These are phyloP conservation scores for Paecilomyces variotii DNA, from an alignment of 2,329 filamentous ascomycete genomes.

Conservation along the genomic window DNA sequence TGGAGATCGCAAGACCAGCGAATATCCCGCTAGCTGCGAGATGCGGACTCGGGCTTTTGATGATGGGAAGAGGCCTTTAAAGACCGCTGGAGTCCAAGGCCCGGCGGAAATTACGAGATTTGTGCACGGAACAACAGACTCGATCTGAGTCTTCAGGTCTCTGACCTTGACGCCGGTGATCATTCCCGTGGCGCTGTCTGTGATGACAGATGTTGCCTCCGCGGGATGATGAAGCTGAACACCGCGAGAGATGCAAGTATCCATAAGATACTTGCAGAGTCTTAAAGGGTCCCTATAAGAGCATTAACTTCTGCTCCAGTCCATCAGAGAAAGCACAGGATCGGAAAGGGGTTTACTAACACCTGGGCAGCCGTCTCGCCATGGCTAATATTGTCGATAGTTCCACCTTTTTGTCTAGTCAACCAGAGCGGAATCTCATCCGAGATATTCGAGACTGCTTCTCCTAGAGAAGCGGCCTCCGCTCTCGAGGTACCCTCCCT, in stretches of 20 bases:
- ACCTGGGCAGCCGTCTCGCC: conserved; percentile 57
- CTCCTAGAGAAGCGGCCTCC: conserved; percentile 38
- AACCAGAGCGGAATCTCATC: conserved; percentile 50
- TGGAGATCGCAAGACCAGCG: conserved; percentile 57
- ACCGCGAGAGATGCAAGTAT: conserved; percentile 49
- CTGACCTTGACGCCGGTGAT: conserved; percentile 48
- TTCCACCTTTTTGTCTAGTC: conserved; percentile 46
- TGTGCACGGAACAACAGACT: conserved; percentile 48
- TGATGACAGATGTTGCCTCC: conserved; percentile 44
- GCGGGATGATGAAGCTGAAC: conserved; percentile 61
- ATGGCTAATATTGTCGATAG: conserved; percentile 54
- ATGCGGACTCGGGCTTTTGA: conserved; percentile 50
- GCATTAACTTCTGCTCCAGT: not conserved
- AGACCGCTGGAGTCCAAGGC: conserved; percentile 63
- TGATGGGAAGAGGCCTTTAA: conserved; percentile 54
- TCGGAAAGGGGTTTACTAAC: conserved; percentile 34
- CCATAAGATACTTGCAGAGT: conserved; percentile 59
- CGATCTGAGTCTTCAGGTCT: conserved; percentile 23
- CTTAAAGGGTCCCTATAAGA: conserved; percentile 53
- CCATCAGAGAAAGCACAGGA: not conserved
- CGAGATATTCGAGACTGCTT: conserved; percentile 14
- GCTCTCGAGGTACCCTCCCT: conserved; percentile 56
- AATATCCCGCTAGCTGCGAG: conserved; percentile 60
- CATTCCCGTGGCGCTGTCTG: conserved; percentile 40
- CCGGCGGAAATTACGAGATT: conserved; percentile 61